Conservation (phyloP, 2,329 filamentous ascomycete genomes). For the Alternaria sp. region DNA sequence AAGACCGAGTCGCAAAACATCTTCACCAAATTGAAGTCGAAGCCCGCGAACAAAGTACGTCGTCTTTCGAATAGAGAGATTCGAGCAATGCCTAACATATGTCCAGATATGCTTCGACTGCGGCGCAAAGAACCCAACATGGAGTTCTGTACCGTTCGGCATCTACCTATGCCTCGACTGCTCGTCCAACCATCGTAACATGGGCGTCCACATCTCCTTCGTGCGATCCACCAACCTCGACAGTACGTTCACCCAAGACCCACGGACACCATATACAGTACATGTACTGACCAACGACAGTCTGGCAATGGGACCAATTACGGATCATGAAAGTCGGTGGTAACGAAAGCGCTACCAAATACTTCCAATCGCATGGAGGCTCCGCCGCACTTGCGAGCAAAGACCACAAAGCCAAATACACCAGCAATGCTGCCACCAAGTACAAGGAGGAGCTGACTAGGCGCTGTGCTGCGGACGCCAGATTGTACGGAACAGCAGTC, state of each 20-base stretch:
- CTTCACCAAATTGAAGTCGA: slow-evolving; percentile 95
- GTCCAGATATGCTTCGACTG: slow-evolving; percentile 96
- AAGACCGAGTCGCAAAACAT: slow-evolving; percentile 97
- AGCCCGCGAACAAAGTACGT: slow-evolving; percentile 90
- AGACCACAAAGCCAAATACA: slow-evolving; percentile 96
- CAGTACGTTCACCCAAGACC: slow-evolving; percentile 67
- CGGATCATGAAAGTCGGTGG: slow-evolving; percentile 98
- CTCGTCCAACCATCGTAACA: slow-evolving; percentile 94
- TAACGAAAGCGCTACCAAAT: slow-evolving; percentile 97
- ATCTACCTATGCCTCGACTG: slow-evolving; percentile 99
- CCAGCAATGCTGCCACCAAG: slow-evolving; percentile 89
- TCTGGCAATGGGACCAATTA: slow-evolving; percentile 98
- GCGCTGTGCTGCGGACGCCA: slow-evolving; percentile 81
- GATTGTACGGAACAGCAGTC: slow-evolving; percentile 69
- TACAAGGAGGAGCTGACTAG: slow-evolving; percentile 97
- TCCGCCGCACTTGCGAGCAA: slow-evolving; percentile 94
- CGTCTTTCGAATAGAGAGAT: slow-evolving; percentile 37
- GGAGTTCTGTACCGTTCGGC: slow-evolving; percentile 95
- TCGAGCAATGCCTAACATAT: slow-evolving; percentile 33
- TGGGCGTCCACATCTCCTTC: slow-evolving; percentile 99
- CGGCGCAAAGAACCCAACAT: slow-evolving; percentile 95
- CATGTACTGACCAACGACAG: slow-evolving; percentile 47
- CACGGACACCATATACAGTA: not conserved
- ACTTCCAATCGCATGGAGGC: slow-evolving; percentile 95
- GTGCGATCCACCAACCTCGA: slow-evolving; percentile 98